Evolutionary conservation across 139 green algal species (phyloP), one percentile per base, ranked within the genome.

Genomic region (Picochlorum sp.): DNA sequence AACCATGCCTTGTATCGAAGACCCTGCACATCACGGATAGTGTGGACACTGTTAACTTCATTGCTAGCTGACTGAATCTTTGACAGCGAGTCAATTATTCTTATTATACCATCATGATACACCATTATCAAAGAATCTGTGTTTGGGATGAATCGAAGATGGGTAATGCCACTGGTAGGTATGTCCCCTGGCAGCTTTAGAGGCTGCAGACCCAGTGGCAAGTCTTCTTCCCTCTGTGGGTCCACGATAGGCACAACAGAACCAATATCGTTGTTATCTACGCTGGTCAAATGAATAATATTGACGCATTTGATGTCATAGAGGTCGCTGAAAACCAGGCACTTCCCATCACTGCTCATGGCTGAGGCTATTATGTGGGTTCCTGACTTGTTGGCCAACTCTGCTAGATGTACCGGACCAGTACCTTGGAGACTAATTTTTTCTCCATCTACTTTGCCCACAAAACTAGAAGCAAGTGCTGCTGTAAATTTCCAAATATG

Each of bases 401-500:
- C 12, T 13, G 32, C 55, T 30, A 61, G 12, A 51, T 61, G 55
- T 4, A 35, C 4, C 30, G 44, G 39, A 8, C 18, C 18, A 26
- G 7, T 47, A 24, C 39, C 39, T 26, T 16, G 39, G 7, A n/a
- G 22, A 47, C 39, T 26, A 2, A 47, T 6, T 26, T n/a, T n/a
- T n/a, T 47, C 39, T 20, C 39, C 39, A 47, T 47, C 39, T 8
- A 26, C 22, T n/a, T 47, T 47, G 39, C 22, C 22, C 22, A n/a
- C 26, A 13, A 31, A 26, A 7, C 26, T 1, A 53, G 18, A 29
- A 31, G 20, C 20, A 51, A 7, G n/a, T 30, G 52, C 7, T 18
- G 7, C 7, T 28, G 64, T 69, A 29, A 87, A 59, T 43, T 66
- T 60, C 81, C 84, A 92, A 3, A 93, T 10, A 28, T 86, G 73